phyloP scores from a whole-genome alignment of 2,329 filamentous ascomycete species.

The Sporothrix globosa region DNA sequence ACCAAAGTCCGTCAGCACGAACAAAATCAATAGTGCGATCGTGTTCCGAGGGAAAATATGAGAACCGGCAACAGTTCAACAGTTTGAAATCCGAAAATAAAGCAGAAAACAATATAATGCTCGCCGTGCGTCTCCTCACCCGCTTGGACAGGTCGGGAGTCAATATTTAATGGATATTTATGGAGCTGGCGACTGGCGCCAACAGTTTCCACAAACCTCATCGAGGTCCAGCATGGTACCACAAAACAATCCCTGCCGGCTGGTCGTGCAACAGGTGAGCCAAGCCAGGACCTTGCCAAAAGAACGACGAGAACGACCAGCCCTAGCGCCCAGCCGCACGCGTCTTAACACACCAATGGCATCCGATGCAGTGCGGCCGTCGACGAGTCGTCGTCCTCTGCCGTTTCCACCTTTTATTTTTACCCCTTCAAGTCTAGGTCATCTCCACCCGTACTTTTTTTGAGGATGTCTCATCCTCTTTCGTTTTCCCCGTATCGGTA shows the following conservation, averaged over 20 bases:
- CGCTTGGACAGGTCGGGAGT: not conserved
- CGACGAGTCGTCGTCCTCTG: not conserved
- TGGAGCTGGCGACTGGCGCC: not conserved
- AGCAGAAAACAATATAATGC: not conserved
- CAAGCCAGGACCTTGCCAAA: too few relatives aligned
- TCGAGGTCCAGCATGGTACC: not conserved
- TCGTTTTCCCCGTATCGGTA: slow-evolving; percentile 5
- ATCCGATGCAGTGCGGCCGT: not conserved
- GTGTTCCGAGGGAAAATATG: too few relatives aligned
- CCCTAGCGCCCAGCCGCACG: slow-evolving; percentile 14
- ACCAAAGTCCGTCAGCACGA: not conserved
- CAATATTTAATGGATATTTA: slow-evolving; percentile 3
- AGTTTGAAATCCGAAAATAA: not conserved
- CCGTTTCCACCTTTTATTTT: too few relatives aligned
- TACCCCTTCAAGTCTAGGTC: too few relatives aligned
- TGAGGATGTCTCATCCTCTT: not conserved
- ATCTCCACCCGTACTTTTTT: not conserved
- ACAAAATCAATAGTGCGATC: not conserved
- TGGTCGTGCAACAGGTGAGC: too few relatives aligned
- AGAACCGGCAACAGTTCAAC: not conserved
- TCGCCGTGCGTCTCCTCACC: not conserved
- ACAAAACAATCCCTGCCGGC: not conserved
- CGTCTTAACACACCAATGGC: not conserved
- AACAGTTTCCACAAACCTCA: not conserved
- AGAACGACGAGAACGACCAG: not conserved